Evolutionary conservation across 2,329 filamentous ascomycete species (phyloP), one percentile per base, ranked within the genome.

Genomic region (Lecanicillium sp.): DNA sequence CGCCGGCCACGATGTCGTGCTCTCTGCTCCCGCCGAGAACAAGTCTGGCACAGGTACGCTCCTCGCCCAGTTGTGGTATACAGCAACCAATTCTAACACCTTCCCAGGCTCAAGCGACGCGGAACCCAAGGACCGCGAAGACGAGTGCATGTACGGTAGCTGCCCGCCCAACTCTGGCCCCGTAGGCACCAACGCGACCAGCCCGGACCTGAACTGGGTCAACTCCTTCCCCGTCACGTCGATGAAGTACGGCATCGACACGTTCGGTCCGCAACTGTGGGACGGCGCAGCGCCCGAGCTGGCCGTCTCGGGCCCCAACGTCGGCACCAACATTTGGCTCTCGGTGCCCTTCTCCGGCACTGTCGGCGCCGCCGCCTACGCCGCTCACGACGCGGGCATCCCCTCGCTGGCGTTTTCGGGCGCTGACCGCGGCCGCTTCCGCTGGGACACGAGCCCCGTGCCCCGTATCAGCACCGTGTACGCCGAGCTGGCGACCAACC

Each of bases 361-460:
- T 17, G 74, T 81, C n/a, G 79, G 80, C 36, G 76, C 77, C 0
- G 76, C 80, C 7, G 68, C 64, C 25, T 76, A 77, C 46, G 79
- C 81, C 1, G 72, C 66, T 4, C 55, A 62, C 29, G 61, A 71
- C 15, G 62, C 61, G 2, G 68, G 71, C 1, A 72, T 84, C 41
- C 81, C 81, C 0, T 74, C 73, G n/a, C 71, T 87, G 40, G 81
- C 80, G 13, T 85, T 86, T 60, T 79, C 74, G 0, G 81, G 79
- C 5, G 56, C 58, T 2, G 68, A 69, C 0, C 62, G 63, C 5
- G 64, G 65, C 12, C 66, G 60, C 19, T 69, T 71, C 1, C 65
- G 72, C 0, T 84, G 71, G 67, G 66, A 79, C 48, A 59, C 65
- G 1, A 55, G 54, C 0, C 74, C 78, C 2, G 59, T 67, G 2